Base-by-base conservation (phyloP, 1,284 basidiomycete genomes). In the Violaceomyces palustris region DNA sequence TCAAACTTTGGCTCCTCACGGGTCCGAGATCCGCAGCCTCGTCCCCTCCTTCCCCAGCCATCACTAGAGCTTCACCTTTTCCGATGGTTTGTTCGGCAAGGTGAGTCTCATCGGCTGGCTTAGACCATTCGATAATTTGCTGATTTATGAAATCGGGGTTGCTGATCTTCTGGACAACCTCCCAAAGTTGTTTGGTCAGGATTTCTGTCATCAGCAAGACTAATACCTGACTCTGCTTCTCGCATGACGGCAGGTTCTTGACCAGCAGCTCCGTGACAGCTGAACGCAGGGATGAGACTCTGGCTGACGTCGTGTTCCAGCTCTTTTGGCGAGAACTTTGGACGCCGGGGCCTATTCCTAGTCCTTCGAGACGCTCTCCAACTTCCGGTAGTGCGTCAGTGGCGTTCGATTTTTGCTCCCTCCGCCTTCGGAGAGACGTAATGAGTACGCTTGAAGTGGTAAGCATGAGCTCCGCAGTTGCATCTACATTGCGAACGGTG, bases 141-240 rank as follows among this genome's bases (percentile, higher is more conserved):
- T 48, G 51, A 28, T 68, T 67, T 42, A 67, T 58, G 24, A 64
- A 68, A 39, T 68, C 66, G 5, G 64, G 64, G 23, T 67, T 56
- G 15, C 64, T 59, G 21, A 64, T 47, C 34, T 50, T 56, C 24
- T 54, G 50, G n/a, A 61, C 43, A n/a, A 61, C 45, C 26, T 67
- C 53, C 66, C 66, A 68, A 10, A 55, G 40, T 21, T 67, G 63
- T 43, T 64, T 67, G 24, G 52, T 50, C 4, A 65, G 28, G 31
- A 68, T 49, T 34, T 68, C 66, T 23, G 61, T 58, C 24, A 68
- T 36, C 15, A 68, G 49, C 4, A 44, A 43, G 36, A 54, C 45
- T 19, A 68, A 42, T 6, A 68, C 43, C 10, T 54, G 53, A 18
- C 55, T 57, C 8, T 54, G 46, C 10, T 51, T 45, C 32, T 66